Percentiles rank a stretch among this genome's conserved stretches.
phyloP scores from a whole-genome alignment of 495 filamentous ascomycete species.

The Aspergillus panamensis region DNA sequence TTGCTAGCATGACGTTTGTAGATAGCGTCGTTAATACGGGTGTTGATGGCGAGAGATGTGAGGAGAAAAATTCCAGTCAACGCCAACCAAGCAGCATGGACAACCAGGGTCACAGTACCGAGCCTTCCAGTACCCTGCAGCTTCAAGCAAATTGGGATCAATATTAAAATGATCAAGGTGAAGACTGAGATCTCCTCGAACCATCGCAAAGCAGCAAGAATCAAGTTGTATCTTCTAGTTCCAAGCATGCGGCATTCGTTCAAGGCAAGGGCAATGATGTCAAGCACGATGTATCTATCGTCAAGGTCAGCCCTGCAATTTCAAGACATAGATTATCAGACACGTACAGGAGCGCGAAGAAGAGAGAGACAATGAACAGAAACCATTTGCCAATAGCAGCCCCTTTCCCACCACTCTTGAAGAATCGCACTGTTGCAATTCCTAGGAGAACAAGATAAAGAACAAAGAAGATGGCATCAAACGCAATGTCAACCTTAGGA shows the following conservation, averaged over 20 bases:
- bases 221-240: neutral
- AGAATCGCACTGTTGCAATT: neutral
- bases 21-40: conserved; percentile 1
- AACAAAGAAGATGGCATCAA: conserved; percentile 20
- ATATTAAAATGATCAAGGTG: conserved; percentile 13
- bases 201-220: conserved; percentile 8
- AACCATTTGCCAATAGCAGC: conserved; percentile 11
- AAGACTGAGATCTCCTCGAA: conserved; percentile 6
- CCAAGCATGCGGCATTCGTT: conserved; percentile 15
- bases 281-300: conserved; percentile 9
- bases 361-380: conserved; percentile 9
- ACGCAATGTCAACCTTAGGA: conserved; percentile 10
- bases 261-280: conserved; percentile 13
- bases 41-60: conserved; percentile 7
- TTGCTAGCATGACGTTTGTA: neutral
- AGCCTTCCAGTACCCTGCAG: conserved; percentile 9
- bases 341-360: conserved; percentile 15
- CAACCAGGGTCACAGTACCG: conserved; percentile 7
- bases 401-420: conserved; percentile 11
- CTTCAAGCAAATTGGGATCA: conserved; percentile 18
- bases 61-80: conserved; percentile 15
- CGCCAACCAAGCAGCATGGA: conserved; percentile 7
- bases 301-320: neutral
- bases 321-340: neutral
- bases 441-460: conserved; percentile 9